Percentiles rank a stretch among this genome's conserved stretches.
phyloP scores from a whole-genome alignment of 2,329 filamentous ascomycete genomes.

The Diplodia sapinea region DNA sequence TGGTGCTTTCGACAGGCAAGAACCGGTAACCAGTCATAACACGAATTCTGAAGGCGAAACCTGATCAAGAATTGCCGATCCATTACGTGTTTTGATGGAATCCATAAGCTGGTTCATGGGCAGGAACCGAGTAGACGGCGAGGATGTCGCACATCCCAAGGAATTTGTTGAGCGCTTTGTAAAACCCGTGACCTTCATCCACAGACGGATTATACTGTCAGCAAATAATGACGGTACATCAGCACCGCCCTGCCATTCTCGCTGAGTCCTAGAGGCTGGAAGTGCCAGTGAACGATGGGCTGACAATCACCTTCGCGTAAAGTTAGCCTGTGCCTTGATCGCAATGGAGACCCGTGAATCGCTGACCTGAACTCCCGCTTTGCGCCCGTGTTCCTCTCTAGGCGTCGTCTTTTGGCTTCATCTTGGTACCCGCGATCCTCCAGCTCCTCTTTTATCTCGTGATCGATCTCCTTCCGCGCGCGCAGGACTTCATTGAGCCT shows the following conservation, averaged over 20 bases:
- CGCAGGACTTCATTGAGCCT: slow-evolving; percentile 41
- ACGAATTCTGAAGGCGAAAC: not conserved
- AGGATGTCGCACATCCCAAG: not conserved
- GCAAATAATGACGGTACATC: not conserved
- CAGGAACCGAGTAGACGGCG: not conserved
- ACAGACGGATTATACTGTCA: not conserved
- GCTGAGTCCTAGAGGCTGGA: not conserved
- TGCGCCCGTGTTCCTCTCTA: slow-evolving; percentile 54
- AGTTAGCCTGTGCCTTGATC: not conserved
- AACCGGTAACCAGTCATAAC: not conserved
- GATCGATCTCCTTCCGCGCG: slow-evolving; percentile 72
- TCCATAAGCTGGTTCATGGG: not conserved
- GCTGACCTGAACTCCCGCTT: slow-evolving; percentile 46
- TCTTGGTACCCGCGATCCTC: slow-evolving; percentile 66
- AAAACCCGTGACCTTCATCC: not conserved
- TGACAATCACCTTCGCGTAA: not conserved
- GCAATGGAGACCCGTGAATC: not conserved
- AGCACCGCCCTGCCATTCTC: not conserved
- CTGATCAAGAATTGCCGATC: not conserved
- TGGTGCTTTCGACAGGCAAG: not conserved
- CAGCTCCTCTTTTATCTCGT: slow-evolving; percentile 67
- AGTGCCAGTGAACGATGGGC: not conserved
- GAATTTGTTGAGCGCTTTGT: not conserved
- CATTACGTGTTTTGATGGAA: not conserved
- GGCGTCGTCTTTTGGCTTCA: slow-evolving; percentile 48